Evolutionary conservation across 306 rosid genomes (phyloP).

Genomic region (Canavalia gladiata): DNA sequence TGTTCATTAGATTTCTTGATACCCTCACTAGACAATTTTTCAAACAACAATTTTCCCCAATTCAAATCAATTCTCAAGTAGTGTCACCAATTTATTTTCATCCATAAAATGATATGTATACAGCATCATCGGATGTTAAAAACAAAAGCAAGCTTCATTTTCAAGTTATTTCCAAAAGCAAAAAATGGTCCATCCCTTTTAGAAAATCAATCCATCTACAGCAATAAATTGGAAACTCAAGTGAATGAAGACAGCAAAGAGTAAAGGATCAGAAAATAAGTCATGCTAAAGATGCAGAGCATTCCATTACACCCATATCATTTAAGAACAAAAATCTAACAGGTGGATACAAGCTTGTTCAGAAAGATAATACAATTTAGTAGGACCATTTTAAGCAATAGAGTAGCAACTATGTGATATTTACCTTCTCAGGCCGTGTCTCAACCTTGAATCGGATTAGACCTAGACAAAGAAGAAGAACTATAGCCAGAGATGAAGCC

Average conservation of each 20-base stretch:
- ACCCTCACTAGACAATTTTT: too few species aligned
- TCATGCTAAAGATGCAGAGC: slow-evolving; percentile 10
- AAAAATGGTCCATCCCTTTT: background rate
- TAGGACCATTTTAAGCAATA: slow-evolving; percentile 34
- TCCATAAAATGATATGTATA: slow-evolving; percentile 23
- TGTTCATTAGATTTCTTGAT: slow-evolving; percentile 19
- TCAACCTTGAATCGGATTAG: slow-evolving; percentile 92
- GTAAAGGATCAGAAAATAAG: slow-evolving; percentile 11
- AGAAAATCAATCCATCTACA: slow-evolving; percentile 25
- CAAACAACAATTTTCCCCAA: slow-evolving; percentile 10
- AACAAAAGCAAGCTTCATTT: slow-evolving; percentile 13
- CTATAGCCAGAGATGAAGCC: slow-evolving; percentile 75
- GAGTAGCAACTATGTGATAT: slow-evolving; percentile 23
- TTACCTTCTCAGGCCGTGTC: slow-evolving; percentile 95
- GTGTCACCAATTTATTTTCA: slow-evolving; percentile 11
- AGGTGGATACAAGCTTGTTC: slow-evolving; percentile 31
- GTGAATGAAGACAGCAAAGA: slow-evolving; percentile 20
- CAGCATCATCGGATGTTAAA: slow-evolving; percentile 17
- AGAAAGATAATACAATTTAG: slow-evolving; percentile 22
- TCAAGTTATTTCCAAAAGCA: slow-evolving; percentile 21
- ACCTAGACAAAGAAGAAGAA: slow-evolving; percentile 89
- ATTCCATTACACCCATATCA: background rate
- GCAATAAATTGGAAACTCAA: slow-evolving; percentile 26
- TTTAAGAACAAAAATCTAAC: slow-evolving; percentile 5
- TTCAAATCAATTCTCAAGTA: background rate